Percentiles rank a stretch among this genome's conserved stretches.
These are phyloP conservation scores for Alloascoidea africana DNA, from an alignment of 805 yeast species.

Conservation along the genomic window DNA sequence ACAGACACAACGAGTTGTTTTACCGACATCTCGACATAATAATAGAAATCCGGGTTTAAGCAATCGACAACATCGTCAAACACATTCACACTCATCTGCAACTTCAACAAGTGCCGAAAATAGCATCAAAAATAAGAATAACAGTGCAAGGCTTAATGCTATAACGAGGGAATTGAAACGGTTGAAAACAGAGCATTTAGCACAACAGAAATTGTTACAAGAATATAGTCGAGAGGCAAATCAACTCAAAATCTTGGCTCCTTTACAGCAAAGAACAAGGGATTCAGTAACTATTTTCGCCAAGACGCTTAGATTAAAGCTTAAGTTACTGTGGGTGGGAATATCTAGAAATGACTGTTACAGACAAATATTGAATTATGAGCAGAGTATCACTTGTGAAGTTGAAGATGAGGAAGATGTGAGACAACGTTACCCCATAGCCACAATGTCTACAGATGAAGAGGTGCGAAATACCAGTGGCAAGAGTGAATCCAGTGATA, in stretches of 20 bases:
- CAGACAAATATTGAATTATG: neutral
- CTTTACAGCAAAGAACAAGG: conserved; percentile 1
- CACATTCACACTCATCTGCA: neutral
- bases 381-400: neutral
- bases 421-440: no score
- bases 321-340: neutral
- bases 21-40: no score
- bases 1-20: no score
- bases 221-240: neutral
- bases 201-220: conserved; percentile 1
- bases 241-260: neutral
- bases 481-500: no score
- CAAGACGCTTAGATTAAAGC: neutral
- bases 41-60: no score
- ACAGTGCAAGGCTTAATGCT: neutral
- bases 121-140: neutral
- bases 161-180: neutral
- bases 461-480: no score
- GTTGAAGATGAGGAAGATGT: neutral
- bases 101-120: neutral
- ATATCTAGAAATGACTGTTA: neutral
- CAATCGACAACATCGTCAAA: neutral
- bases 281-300: neutral
- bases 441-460: no score
- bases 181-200: neutral